Base-by-base conservation (phyloP, 2,329 filamentous ascomycete genomes). In the Scleromitrula shiraiana region DNA sequence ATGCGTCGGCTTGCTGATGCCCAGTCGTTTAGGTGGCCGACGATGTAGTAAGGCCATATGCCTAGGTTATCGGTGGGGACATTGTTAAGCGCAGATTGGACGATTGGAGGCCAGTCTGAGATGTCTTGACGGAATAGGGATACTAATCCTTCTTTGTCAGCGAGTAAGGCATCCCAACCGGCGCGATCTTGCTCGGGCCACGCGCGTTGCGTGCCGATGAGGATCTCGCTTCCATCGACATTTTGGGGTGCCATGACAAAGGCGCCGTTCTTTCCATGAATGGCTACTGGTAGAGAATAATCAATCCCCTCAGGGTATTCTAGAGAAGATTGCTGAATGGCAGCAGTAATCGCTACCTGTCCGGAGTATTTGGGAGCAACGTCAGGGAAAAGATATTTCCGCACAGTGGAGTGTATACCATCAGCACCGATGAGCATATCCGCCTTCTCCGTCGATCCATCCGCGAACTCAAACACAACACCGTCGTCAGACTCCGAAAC, bases 371-470 rank as follows among this genome's bases (percentile, higher is more conserved):
- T 66, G 1, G 78, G 72, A 27, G 68, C 59, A 1, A 75, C 54
- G 0, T 70, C 66, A 0, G 76, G 73, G 38, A 73, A 67, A 0
- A 82, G 63, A 35, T 77, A 70, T 3, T 64, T 67, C 3, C 77
- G 69, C 0, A 81, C 73, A 0, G 64, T 66, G 0, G 76, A 80
- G 57, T 81, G 75, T 41, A 82, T 81, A 1, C 78, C 78, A 50
- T 82, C 78, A 0, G 76, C 74, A 0, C 76, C 78, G 14, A 81
- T 65, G 0, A 82, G 68, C 10, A 77, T 57, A 2, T 63, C 54
- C 0, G 74, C 71, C 0, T 55, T 59, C 1, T 55, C 64, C 0
- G 57, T 64, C 0, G 65, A 65, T 1, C 73, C 75, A 45, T 77
- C 71, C 0, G 61, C 61, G 47, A 80, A 75, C 10, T 65, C 65